Conservation (phyloP, 176 grass and related monocot genomes). For the Aegilops umbellulata region DNA sequence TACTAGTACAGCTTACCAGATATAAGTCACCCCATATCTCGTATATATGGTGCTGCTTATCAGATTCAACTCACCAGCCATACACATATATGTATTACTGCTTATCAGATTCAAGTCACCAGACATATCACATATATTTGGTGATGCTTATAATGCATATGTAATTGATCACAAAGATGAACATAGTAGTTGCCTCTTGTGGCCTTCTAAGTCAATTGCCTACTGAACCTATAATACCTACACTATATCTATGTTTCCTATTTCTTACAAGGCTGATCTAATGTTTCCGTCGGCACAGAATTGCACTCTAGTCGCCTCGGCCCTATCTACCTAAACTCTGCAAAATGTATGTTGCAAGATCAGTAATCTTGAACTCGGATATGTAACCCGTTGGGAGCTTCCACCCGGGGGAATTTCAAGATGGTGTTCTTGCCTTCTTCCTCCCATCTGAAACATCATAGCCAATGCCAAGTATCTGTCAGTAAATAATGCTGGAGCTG, state of each 20-base stretch:
- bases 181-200: not conserved
- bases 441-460: constrained; percentile 71
- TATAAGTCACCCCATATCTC: too few relatives aligned
- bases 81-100: too few relatives aligned
- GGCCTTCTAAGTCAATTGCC: constrained; percentile 19
- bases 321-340: constrained; percentile 35
- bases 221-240: constrained; percentile 39
- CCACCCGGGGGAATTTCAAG: constrained; percentile 85
- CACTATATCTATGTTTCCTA: constrained; percentile 41
- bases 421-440: constrained; percentile 74
- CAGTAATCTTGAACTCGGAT: constrained; percentile 67
- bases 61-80: too few relatives aligned
- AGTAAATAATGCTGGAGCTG: not conserved
- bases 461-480: not conserved
- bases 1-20: too few relatives aligned
- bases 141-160: too few relatives aligned
- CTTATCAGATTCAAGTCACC: too few relatives aligned
- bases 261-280: constrained; percentile 39
- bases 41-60: too few relatives aligned
- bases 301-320: constrained; percentile 21
- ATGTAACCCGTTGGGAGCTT: constrained; percentile 86
- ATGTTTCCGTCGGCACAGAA: constrained; percentile 29
- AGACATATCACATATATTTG: too few relatives aligned
- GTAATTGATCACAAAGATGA: constrained; percentile 19
- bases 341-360: constrained; percentile 39